These are phyloP conservation scores for Ceratobasidium sp. DNA, from an alignment of 1,284 basidiomycete genomes.

Conservation along the genomic window DNA sequence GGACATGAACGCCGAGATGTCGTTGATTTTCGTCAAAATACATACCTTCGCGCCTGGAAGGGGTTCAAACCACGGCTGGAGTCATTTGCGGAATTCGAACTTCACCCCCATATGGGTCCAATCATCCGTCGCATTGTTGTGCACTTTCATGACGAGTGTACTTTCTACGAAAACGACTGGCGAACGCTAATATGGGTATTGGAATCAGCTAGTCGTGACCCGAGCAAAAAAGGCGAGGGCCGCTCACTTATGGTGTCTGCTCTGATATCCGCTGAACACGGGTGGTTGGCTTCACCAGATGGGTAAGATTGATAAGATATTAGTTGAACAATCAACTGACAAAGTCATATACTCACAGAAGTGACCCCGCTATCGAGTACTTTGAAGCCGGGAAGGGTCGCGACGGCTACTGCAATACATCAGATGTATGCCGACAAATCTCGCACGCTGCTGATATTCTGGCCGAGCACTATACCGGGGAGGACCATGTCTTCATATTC, in stretches of 20 bases:
- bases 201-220: background rate
- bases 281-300: background rate
- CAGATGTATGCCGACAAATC: conserved; percentile 56
- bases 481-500: conserved; percentile 57
- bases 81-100: conserved; percentile 1
- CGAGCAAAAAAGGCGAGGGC: conserved; percentile 2
- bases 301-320: background rate
- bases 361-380: background rate
- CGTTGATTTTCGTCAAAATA: background rate
- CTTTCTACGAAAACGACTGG: background rate
- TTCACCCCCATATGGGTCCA: background rate
- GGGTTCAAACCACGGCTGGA: background rate
- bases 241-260: conserved; percentile 8
- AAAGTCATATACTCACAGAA: background rate
- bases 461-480: conserved; percentile 53
- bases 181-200: conserved; percentile 7
- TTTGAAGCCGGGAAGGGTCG: conserved; percentile 58
- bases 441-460: conserved; percentile 58
- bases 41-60: background rate
- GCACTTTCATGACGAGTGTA: conserved; percentile 13
- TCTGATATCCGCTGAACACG: background rate
- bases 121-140: conserved; percentile 3
- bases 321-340: too few relatives aligned
- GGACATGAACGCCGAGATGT: conserved; percentile 32
- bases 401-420: conserved; percentile 59